phyloP scores from a whole-genome alignment of 345 rosid species.

The Eucalyptus polybractea region DNA sequence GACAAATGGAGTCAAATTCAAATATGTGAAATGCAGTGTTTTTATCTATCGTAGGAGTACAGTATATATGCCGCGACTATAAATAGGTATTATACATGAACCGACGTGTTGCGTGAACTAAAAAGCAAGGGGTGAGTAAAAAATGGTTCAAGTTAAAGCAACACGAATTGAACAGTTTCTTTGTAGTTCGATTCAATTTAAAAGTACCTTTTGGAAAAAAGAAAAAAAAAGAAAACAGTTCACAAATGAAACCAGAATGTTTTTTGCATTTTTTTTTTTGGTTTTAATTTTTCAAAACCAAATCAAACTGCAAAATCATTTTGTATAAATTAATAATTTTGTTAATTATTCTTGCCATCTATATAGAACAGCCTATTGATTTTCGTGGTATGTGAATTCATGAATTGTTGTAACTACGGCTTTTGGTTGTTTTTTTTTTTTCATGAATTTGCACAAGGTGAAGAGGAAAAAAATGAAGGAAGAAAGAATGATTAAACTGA shows the following conservation, averaged over 20 bases:
- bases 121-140: not conserved
- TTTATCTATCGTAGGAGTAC: not conserved
- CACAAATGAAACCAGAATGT: too few relatives aligned
- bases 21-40: too few relatives aligned
- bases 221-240: too few relatives aligned
- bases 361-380: not conserved
- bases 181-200: accelerated
- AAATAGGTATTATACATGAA: too few relatives aligned
- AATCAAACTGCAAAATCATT: too few relatives aligned
- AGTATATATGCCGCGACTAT: not conserved
- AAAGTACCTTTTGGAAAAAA: not conserved
- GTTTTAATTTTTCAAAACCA: too few relatives aligned
- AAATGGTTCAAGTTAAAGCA: not conserved
- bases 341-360: not conserved
- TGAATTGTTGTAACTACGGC: not conserved
- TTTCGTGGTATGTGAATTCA: not conserved
- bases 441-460: not conserved
- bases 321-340: too few relatives aligned
- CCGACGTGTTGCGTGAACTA: accelerated
- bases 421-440: too few relatives aligned
- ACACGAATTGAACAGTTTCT: not conserved
- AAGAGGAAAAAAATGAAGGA: not conserved
- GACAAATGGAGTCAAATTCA: too few relatives aligned
- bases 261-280: too few relatives aligned
- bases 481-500: not conserved